Percentiles rank a stretch among this genome's conserved stretches.
phyloP scores from a whole-genome alignment of 495 filamentous ascomycete species.

The Mytilinidion resinicola region DNA sequence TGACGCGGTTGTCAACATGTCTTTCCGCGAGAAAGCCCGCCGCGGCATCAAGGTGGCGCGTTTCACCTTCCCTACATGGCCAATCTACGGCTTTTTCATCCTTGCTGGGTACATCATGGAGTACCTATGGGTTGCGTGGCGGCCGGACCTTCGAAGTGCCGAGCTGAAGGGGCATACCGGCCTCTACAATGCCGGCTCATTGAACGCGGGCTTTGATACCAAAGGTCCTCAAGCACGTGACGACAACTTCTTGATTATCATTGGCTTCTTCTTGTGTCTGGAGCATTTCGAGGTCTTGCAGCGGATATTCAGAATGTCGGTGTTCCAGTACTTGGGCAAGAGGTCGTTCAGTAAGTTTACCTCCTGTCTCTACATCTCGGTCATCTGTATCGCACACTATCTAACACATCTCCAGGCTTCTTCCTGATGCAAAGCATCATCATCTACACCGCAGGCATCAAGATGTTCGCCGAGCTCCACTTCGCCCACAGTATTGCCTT shows the following conservation, averaged over 20 bases:
- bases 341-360: conserved; percentile 33
- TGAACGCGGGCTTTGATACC: conserved; percentile 23
- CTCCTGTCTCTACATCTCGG: neutral
- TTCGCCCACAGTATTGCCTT: neutral
- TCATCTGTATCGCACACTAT: neutral
- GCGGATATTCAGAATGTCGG: conserved; percentile 21
- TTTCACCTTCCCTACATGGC: conserved; percentile 24
- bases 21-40: conserved; percentile 26
- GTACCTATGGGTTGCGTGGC: conserved; percentile 34
- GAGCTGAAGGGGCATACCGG: conserved; percentile 36
- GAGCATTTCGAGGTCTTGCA: conserved; percentile 33
- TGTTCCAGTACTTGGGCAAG: conserved; percentile 27
- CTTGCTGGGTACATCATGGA: conserved; percentile 31
- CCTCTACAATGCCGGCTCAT: conserved; percentile 28
- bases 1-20: conserved; percentile 37
- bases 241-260: conserved; percentile 35
- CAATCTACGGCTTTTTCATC: conserved; percentile 23
- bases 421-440: conserved; percentile 32
- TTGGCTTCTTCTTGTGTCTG: conserved; percentile 32
- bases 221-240: conserved; percentile 32
- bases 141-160: conserved; percentile 24
- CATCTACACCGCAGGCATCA: conserved; percentile 35
- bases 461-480: conserved; percentile 24
- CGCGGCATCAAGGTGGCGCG: conserved; percentile 12
- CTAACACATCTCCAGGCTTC: conserved; percentile 19